Percentiles rank a stretch among this genome's conserved stretches.
phyloP scores from a whole-genome alignment of 805 yeast genomes.

The Metschnikowia amazonensis region DNA sequence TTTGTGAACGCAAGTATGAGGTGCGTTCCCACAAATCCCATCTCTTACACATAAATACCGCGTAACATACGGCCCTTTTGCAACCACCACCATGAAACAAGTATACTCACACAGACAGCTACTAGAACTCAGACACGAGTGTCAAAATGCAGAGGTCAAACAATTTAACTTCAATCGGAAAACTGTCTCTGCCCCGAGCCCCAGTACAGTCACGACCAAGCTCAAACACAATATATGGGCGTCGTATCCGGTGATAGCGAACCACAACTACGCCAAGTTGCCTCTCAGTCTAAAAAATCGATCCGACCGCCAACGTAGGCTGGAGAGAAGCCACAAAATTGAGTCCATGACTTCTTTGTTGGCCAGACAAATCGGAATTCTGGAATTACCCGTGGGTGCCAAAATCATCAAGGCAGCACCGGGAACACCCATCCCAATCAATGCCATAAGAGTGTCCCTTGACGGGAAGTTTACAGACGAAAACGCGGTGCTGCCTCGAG shows the following conservation, averaged over 20 bases:
- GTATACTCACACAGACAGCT: conserved; percentile 10
- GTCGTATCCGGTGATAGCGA: conserved; percentile 4
- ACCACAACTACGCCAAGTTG: conserved; percentile 5
- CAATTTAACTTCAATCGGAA: conserved; percentile 1
- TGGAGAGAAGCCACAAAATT: not conserved
- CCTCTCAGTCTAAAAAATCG: not conserved
- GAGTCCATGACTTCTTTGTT: not conserved
- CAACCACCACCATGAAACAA: conserved; percentile 10
- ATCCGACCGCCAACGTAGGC: conserved; percentile 1
- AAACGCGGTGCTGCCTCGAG: not conserved
- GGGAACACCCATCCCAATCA: conserved; percentile 26
- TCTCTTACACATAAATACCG: not conserved
- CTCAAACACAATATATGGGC: conserved; percentile 3
- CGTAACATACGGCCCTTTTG: conserved; percentile 6
- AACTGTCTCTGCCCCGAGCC: not conserved
- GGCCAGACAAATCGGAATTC: conserved; percentile 1
- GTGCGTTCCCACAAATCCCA: conserved; percentile 1
- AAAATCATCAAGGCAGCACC: conserved; percentile 22
- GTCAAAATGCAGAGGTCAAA: conserved; percentile 9
- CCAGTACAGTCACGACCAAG: not conserved
- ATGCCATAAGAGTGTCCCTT: conserved; percentile 26
- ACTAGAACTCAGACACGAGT: conserved; percentile 14
- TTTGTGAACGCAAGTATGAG: not conserved
- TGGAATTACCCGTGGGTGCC: conserved; percentile 16
- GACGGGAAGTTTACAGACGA: conserved; percentile 5